Percentiles rank a stretch among this genome's conserved stretches.
Conservation (phyloP, 1,284 basidiomycete species). For the Marasmius sp. region DNA sequence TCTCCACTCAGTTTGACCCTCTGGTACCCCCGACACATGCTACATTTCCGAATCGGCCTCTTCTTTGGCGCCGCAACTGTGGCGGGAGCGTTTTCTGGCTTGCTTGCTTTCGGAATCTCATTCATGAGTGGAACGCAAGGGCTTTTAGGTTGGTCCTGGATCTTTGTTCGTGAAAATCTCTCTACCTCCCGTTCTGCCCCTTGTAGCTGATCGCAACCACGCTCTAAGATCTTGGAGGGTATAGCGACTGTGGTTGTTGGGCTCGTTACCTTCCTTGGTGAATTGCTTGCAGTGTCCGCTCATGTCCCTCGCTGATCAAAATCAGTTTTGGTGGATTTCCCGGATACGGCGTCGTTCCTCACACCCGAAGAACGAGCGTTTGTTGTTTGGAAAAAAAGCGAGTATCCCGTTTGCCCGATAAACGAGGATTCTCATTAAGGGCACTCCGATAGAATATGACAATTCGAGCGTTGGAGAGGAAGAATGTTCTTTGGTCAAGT, state of each 20-base stretch:
- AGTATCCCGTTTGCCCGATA: conserved; percentile 10
- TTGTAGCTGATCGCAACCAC: background rate
- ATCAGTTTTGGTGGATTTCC: conserved; percentile 58
- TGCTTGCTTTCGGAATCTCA: conserved; percentile 45
- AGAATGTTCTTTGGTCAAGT: conserved; percentile 53
- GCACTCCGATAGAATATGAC: conserved; percentile 48
- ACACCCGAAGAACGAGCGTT: conserved; percentile 60
- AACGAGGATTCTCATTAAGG: background rate
- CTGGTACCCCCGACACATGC: conserved; percentile 52
- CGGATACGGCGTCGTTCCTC: conserved; percentile 54
- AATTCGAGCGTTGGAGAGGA: conserved; percentile 68
- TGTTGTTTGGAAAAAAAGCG: conserved; percentile 64
- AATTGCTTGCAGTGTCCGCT: conserved; percentile 12
- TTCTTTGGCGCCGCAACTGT: conserved; percentile 52
- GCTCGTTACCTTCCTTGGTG: conserved; percentile 43
- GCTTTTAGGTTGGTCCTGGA: conserved; percentile 48
- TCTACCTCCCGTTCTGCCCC: background rate
- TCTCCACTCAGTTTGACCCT: conserved; percentile 36
- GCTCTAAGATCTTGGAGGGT: conserved; percentile 53
- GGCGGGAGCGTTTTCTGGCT: conserved; percentile 46
- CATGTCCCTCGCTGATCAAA: too few relatives aligned
- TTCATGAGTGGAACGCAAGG: conserved; percentile 45
- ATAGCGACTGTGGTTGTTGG: conserved; percentile 49
- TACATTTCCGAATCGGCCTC: conserved; percentile 51
- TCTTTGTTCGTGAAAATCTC: conserved; percentile 39